Percentiles rank a stretch among this genome's conserved stretches.
These are phyloP conservation scores for Thelonectria blattea DNA, from an alignment of 2,329 filamentous ascomycete species.

Conservation along the genomic window DNA sequence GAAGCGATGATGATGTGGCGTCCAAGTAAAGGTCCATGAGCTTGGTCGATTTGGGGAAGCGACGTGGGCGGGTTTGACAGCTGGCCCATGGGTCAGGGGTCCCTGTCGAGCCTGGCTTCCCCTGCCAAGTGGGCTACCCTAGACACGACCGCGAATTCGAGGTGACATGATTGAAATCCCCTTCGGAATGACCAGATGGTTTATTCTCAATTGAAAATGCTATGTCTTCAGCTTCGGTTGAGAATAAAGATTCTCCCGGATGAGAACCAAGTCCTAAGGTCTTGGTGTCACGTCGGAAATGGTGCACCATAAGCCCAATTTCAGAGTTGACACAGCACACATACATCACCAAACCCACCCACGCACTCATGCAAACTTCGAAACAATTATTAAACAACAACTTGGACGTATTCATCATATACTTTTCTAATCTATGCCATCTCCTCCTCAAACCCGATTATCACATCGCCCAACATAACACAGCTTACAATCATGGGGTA, in stretches of 20 bases:
- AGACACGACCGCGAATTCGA: neutral
- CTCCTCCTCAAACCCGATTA: constrained; percentile 29
- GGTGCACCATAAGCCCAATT: too few relatives aligned
- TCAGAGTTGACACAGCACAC: too few relatives aligned
- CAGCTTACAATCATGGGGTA: constrained; percentile 57
- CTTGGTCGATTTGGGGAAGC: neutral
- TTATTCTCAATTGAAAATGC: too few relatives aligned
- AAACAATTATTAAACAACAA: neutral
- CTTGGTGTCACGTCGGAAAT: too few relatives aligned
- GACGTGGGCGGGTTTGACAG: constrained; percentile 13
- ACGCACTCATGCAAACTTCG: neutral
- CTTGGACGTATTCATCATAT: constrained; percentile 29
- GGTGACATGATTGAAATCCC: too few relatives aligned
- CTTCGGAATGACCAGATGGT: too few relatives aligned
- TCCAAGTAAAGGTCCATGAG: neutral
- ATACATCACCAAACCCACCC: neutral
- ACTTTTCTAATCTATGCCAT: constrained; percentile 38
- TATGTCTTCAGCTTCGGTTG: too few relatives aligned
- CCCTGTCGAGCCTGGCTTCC: neutral
- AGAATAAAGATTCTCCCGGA: neutral
- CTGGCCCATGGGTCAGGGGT: constrained; percentile 8
- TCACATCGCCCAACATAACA: constrained; percentile 20
- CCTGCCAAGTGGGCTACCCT: neutral
- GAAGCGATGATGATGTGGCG: constrained; percentile 12
- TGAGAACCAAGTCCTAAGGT: neutral